Percentiles rank a stretch among this genome's conserved stretches.
Evolutionary conservation across 495 filamentous ascomycete genomes (phyloP).

Genomic region (Hypoxylon cercidicola): DNA sequence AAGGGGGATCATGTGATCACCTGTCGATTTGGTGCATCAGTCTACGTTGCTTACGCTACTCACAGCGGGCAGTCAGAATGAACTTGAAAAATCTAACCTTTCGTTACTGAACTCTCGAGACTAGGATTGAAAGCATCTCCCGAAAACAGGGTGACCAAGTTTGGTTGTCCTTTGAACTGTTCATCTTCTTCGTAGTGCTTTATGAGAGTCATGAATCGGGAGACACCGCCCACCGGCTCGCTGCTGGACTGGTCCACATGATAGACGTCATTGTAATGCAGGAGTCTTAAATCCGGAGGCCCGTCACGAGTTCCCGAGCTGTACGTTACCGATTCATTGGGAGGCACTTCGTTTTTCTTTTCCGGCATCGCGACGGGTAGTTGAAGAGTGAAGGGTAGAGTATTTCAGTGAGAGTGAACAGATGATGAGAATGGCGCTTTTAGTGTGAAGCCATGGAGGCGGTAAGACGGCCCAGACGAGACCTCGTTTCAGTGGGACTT

Average conservation of each 20-base stretch:
- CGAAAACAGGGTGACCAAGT: slow-evolving; percentile 83
- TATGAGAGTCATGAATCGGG: slow-evolving; percentile 81
- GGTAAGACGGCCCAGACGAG: slow-evolving; percentile 23
- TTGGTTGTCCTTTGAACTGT: slow-evolving; percentile 67
- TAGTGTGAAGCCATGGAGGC: slow-evolving; percentile 18
- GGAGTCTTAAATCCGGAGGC: slow-evolving; percentile 76
- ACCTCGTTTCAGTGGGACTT: slow-evolving; percentile 24
- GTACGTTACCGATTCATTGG: slow-evolving; percentile 57
- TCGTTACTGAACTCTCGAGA: slow-evolving; percentile 85
- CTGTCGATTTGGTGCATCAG: slow-evolving; percentile 44
- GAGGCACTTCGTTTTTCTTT: slow-evolving; percentile 35
- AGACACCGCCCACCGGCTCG: slow-evolving; percentile 81
- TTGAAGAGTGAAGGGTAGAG: background rate
- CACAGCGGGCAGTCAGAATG: background rate
- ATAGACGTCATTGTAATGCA: slow-evolving; percentile 95
- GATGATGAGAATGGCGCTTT: slow-evolving; percentile 1
- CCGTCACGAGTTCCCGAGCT: slow-evolving; percentile 57
- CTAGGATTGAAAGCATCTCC: slow-evolving; percentile 94
- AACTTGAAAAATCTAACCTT: slow-evolving; percentile 58
- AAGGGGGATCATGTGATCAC: slow-evolving; percentile 87
- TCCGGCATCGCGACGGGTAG: slow-evolving; percentile 21
- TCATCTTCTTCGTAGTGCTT: slow-evolving; percentile 74
- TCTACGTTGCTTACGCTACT: background rate
- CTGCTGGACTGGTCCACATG: slow-evolving; percentile 80
- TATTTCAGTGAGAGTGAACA: background rate